These are phyloP conservation scores for Wilcoxina mikolae DNA, from an alignment of 495 filamentous ascomycete species.

Conservation along the genomic window DNA sequence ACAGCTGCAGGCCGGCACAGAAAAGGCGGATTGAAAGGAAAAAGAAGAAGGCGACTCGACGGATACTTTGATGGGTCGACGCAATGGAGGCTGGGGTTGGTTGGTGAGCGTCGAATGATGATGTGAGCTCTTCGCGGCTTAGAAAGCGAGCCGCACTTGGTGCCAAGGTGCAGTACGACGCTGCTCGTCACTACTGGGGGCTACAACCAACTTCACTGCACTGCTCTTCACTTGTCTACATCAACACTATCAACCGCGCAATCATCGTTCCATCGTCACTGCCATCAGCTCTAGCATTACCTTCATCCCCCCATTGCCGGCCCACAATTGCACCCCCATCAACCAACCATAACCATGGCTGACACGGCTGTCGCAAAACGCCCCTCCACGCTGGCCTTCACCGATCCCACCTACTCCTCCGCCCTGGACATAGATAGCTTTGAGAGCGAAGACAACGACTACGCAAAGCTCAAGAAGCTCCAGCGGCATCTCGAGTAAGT, in stretches of 20 bases:
- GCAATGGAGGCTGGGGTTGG: too few relatives aligned
- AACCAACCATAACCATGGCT: constrained; percentile 17
- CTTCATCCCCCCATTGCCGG: neutral
- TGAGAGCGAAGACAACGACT: constrained; percentile 76
- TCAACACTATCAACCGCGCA: neutral
- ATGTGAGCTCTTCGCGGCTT: neutral
- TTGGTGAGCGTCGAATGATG: too few relatives aligned
- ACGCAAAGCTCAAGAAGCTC: constrained; percentile 84
- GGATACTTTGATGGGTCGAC: too few relatives aligned
- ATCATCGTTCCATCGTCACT: constrained; percentile 3
- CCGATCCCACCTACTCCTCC: constrained; percentile 37
- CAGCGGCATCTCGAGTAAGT: constrained; percentile 86
- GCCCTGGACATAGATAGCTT: constrained; percentile 81
- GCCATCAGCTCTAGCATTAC: neutral
- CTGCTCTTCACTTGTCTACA: neutral
- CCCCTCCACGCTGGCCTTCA: constrained; percentile 19
- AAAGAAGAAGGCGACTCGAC: too few relatives aligned
- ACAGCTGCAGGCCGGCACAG: neutral
- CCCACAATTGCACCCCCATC: neutral
- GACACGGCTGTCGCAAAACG: constrained; percentile 26
- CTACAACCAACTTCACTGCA: neutral
- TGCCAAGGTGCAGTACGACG: neutral
- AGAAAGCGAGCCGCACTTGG: neutral
- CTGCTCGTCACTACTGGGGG: neutral
- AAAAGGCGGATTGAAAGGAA: too few relatives aligned